Conservation (phyloP, 2,329 filamentous ascomycete species). For the Alternaria atra region DNA sequence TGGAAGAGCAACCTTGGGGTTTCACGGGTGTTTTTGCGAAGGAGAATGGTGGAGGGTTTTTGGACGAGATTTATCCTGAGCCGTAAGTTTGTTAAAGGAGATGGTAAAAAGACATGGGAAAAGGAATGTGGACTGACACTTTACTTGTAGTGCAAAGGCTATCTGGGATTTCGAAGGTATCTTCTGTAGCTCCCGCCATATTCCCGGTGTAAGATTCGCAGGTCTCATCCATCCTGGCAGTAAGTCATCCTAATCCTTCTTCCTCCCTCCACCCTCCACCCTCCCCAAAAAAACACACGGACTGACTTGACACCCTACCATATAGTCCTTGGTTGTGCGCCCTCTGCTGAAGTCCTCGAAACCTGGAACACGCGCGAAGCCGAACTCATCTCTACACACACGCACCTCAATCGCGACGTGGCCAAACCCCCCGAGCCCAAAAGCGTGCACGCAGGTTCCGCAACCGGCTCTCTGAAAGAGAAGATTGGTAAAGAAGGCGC, state of each 20-base stretch:
- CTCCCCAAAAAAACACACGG: too few relatives aligned
- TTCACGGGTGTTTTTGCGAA: conserved; percentile 85
- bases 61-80: conserved; percentile 86
- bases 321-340: conserved; percentile 72
- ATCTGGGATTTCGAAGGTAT: conserved; percentile 83
- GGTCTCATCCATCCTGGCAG: conserved; percentile 90
- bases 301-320: background rate
- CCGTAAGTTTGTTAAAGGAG: conserved; percentile 62
- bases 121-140: background rate
- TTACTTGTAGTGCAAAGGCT: conserved; percentile 67
- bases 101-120: background rate
- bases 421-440: conserved; percentile 77
- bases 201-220: conserved; percentile 78
- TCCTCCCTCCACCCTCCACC: too few relatives aligned
- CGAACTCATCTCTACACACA: conserved; percentile 76
- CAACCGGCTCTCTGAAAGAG: conserved; percentile 65
- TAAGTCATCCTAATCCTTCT: background rate
- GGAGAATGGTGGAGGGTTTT: conserved; percentile 85
- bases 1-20: conserved; percentile 86
- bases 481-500: conserved; percentile 82
- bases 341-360: conserved; percentile 77
- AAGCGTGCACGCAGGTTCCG: conserved; percentile 77
- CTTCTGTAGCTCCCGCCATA: conserved; percentile 82
- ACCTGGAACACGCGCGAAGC: conserved; percentile 86
- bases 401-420: conserved; percentile 69